These are phyloP conservation scores for Domatiomyces catenatus DNA, from an alignment of 2,329 filamentous ascomycete genomes.

Conservation along the genomic window DNA sequence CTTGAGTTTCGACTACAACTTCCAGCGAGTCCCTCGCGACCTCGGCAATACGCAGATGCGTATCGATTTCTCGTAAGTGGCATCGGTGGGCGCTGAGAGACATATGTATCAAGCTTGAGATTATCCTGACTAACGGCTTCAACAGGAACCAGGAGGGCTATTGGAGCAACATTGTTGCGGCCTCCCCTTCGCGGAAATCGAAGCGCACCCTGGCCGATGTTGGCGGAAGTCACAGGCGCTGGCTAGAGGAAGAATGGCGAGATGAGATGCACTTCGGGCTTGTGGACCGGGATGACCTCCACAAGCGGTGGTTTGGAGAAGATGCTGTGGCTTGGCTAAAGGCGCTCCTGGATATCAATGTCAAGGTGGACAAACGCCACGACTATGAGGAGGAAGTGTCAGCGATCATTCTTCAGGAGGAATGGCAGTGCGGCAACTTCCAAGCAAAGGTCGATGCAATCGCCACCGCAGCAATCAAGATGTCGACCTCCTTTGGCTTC, in stretches of 20 bases:
- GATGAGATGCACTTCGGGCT: constrained; percentile 21
- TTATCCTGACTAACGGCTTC: neutral
- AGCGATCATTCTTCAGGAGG: neutral
- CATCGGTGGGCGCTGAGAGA: too few relatives aligned
- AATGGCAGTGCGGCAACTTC: neutral
- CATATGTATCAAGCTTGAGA: neutral
- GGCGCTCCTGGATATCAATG: constrained; percentile 9
- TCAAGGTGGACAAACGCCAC: too few relatives aligned
- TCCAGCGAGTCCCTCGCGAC: constrained; percentile 20
- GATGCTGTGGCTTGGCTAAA: constrained; percentile 21
- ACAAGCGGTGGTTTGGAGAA: constrained; percentile 25
- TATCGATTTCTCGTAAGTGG: constrained; percentile 19
- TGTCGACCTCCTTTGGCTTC: neutral
- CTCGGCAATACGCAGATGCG: constrained; percentile 23
- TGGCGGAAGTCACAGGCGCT: constrained; percentile 21
- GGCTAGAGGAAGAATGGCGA: constrained; percentile 27
- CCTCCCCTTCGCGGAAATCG: neutral
- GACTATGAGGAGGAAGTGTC: too few relatives aligned
- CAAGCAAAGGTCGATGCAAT: neutral
- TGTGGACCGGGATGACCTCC: constrained; percentile 19
- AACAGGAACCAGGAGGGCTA: too few relatives aligned
- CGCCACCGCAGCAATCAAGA: neutral
- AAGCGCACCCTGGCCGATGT: constrained; percentile 16
- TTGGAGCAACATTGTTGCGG: too few relatives aligned
- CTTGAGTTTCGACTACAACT: neutral